phyloP scores from a whole-genome alignment of 148 eudicot species.

The Amaranthus palmeri region DNA sequence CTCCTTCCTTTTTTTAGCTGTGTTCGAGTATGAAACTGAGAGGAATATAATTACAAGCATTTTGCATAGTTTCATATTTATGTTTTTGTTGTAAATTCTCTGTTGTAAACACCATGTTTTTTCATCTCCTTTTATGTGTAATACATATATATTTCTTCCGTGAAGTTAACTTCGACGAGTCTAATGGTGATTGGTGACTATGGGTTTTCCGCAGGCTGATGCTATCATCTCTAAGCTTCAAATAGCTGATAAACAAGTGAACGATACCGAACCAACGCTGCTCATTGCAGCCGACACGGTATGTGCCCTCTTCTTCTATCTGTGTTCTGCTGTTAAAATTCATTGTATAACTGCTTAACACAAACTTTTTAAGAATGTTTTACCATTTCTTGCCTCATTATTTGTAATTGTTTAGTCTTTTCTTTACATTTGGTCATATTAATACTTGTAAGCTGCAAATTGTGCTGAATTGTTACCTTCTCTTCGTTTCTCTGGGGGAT shows the following conservation, averaged over 20 bases:
- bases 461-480: not conserved
- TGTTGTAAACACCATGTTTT: not conserved
- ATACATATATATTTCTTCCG: not conserved
- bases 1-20: too few relatives aligned
- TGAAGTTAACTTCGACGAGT: not conserved
- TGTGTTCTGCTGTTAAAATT: not conserved
- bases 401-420: too few relatives aligned
- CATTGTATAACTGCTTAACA: too few relatives aligned
- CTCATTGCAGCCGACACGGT: slow-evolving; percentile 80
- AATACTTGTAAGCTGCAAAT: too few relatives aligned
- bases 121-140: not conserved
- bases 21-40: too few relatives aligned
- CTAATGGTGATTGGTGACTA: slow-evolving; percentile 4
- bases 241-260: slow-evolving; percentile 43
- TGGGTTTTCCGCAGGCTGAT: slow-evolving; percentile 61
- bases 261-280: slow-evolving; percentile 57
- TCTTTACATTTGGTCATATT: too few relatives aligned
- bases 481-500: not conserved
- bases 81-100: not conserved
- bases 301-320: slow-evolving; percentile 24
- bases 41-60: not conserved
- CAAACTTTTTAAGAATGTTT: too few relatives aligned
- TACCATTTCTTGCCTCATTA: too few relatives aligned
- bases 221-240: slow-evolving; percentile 68
- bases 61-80: not conserved